Evolutionary conservation across 768 basidiomycete genomes (phyloP), one percentile per base, ranked within the genome.

Genomic region (Ramaria rubella): DNA sequence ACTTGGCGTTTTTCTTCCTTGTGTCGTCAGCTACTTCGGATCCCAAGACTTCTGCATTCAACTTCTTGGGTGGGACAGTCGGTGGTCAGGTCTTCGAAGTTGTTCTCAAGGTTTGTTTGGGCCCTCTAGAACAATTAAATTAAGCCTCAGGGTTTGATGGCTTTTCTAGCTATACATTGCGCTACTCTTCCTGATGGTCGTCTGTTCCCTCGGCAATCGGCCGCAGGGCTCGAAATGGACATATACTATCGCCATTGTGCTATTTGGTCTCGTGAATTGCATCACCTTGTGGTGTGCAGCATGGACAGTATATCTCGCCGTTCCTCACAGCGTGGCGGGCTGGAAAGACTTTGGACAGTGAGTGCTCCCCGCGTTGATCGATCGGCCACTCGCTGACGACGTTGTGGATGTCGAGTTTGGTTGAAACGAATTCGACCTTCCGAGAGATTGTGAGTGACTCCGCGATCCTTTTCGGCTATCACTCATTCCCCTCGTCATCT

Each of bases 1-100:
- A 92, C 68, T 77, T 95, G 51, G 89, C 92, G 40, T 94, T 94
- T 76, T 94, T 89, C 80, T 94, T 94, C 71, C 74, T 95, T 57
- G 86, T 93, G 54, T 82, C 82, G 27, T 87, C 90, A 1, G 90
- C 92, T 4, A 92, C 90, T 2, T 68, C 77, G 15, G 70, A 77
- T 46, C 65, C 72, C 7, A 61, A 62, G 5, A 75, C 70, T 1
- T 83, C 88, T 62, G 90, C 93, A 0, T 95, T 95, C 76, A 86
- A 85, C 64, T 90, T 90, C 72, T 72, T 91, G n/a, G 79, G 77
- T 60, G 66, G 72, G 9, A 86, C 87, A 45, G 86, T 86, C 40
- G 90, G 91, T 23, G 72, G 75, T 63, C 75, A 81, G 27, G 81
- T 83, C 34, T 90, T 94, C 64, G 84, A 90, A 64, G 75, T 93